Evolutionary conservation across 352 stramenopile species (phyloP).

Genomic region (Phytophthora parvispora): DNA sequence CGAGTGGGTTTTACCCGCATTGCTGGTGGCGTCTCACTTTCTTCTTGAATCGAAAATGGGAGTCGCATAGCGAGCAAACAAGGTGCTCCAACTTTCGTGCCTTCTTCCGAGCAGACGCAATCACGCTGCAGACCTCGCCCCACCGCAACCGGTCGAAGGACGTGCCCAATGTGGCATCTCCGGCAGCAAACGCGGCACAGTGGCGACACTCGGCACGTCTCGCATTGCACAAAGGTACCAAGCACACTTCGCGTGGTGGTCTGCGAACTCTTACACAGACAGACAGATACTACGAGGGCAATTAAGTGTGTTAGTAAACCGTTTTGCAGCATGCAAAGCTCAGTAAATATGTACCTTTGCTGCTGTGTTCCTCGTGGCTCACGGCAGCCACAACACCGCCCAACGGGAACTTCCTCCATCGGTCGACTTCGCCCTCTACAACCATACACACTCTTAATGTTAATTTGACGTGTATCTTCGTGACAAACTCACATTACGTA

Average conservation of each 20-base stretch:
- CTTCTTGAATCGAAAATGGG: slow-evolving; percentile 17
- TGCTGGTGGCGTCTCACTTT: not conserved
- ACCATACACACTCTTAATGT: not conserved
- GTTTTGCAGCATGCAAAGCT: no score
- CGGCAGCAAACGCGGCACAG: slow-evolving; percentile 65
- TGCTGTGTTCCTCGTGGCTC: slow-evolving; percentile 13
- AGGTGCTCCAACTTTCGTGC: not conserved
- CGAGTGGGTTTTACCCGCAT: not conserved
- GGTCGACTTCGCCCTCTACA: slow-evolving; percentile 56
- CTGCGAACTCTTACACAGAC: slow-evolving; percentile 54
- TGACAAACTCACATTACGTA: slow-evolving; percentile 15
- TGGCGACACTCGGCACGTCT: slow-evolving; percentile 48
- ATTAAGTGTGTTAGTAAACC: not conserved
- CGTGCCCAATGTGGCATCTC: slow-evolving; percentile 59
- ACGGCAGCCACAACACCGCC: slow-evolving; percentile 31
- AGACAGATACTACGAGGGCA: slow-evolving; percentile 22
- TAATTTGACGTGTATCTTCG: not conserved
- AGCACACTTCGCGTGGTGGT: slow-evolving; percentile 30
- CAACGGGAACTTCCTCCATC: slow-evolving; percentile 75
- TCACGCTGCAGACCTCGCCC: slow-evolving; percentile 2
- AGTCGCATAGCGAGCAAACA: slow-evolving; percentile 21
- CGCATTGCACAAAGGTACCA: slow-evolving; percentile 59
- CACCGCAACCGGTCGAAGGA: slow-evolving; percentile 26
- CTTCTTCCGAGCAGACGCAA: slow-evolving; percentile 20
- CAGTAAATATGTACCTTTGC: no score